Percentiles rank a stretch among this genome's conserved stretches.
Evolutionary conservation across 2,329 filamentous ascomycete species (phyloP).

Genomic region (Colletotrichum theobromicola): DNA sequence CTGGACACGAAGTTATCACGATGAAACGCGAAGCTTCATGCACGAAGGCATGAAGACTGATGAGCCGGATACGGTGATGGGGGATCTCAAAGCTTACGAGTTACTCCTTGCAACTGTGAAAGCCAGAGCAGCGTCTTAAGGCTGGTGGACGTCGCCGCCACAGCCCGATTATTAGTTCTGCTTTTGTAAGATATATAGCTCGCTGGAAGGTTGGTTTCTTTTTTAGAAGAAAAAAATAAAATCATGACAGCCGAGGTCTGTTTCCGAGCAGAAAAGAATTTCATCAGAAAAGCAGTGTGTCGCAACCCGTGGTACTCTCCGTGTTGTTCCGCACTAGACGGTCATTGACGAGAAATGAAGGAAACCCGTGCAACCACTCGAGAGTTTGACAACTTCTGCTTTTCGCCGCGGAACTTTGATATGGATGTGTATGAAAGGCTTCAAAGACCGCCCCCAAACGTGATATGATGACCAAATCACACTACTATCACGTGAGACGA

Average conservation of each 20-base stretch:
- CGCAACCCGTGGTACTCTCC: no score
- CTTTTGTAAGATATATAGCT: no score
- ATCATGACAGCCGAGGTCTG: no score
- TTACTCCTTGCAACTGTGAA: background rate
- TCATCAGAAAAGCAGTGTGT: no score
- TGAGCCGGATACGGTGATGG: background rate
- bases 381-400: no score
- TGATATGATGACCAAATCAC: background rate
- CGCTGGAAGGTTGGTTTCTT: no score
- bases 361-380: no score
- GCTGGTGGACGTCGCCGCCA: background rate
- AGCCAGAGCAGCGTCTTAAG: background rate
- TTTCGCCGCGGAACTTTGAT: fast-evolving
- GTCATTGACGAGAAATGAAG: no score
- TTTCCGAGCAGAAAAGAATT: no score
- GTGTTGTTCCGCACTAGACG: no score
- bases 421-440: no score
- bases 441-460: background rate
- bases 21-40: background rate
- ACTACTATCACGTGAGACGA: background rate
- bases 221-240: no score
- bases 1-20: background rate
- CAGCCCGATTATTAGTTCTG: background rate
- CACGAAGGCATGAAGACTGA: background rate
- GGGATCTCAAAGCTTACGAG: background rate